Conservation (phyloP, 805 yeast species). For the Ascoidea tarda region DNA sequence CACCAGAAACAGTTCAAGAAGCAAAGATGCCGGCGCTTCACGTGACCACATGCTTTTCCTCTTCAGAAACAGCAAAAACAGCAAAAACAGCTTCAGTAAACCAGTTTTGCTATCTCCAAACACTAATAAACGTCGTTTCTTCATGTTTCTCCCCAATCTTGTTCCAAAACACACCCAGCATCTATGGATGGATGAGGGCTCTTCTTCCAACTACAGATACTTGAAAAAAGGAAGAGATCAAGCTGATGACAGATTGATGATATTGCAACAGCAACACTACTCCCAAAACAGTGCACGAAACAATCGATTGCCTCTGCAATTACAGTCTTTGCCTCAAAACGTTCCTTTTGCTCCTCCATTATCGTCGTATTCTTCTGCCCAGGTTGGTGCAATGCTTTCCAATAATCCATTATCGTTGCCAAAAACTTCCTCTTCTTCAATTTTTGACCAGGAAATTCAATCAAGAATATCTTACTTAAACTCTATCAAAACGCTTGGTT, state of each 20-base stretch:
- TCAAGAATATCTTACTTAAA: constrained; percentile 7
- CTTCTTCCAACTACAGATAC: not conserved
- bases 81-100: not conserved
- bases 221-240: constrained; percentile 2
- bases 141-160: constrained; percentile 9
- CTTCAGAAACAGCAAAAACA: not conserved
- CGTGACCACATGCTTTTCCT: no score
- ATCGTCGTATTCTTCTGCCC: constrained; percentile 9
- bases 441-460: constrained; percentile 5
- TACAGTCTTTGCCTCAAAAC: constrained; percentile 1
- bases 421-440: not conserved
- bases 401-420: not conserved
- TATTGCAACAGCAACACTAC: not conserved
- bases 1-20: no score
- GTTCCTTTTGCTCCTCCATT: constrained; percentile 9
- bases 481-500: constrained; percentile 30
- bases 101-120: no score
- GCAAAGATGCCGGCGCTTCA: no score
- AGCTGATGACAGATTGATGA: not conserved
- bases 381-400: constrained; percentile 10
- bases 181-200: constrained; percentile 5
- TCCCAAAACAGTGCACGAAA: not conserved
- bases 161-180: constrained; percentile 7
- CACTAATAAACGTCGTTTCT: no score
- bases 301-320: constrained; percentile 2